A percentile compares a stretch with the other conserved stretches of the same genome.
Conservation (phyloP, 208 protist genomes). For the Perkinsela sp. region DNA sequence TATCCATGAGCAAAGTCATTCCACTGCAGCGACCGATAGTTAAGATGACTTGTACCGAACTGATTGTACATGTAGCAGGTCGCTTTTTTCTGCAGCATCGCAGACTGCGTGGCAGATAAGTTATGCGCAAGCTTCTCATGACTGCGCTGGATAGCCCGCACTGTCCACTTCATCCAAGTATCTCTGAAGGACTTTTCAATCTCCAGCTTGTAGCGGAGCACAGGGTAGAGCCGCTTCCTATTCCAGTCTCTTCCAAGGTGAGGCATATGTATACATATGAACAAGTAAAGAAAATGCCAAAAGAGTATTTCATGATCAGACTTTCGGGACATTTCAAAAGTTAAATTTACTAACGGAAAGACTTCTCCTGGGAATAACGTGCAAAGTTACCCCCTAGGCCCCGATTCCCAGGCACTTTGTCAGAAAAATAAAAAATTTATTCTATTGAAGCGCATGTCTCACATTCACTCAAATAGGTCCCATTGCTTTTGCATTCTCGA, state of each 20-base stretch:
- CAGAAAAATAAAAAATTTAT: too few relatives aligned
- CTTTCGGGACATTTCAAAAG: too few relatives aligned
- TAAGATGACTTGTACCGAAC: slow-evolving; percentile 41
- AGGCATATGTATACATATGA: too few relatives aligned
- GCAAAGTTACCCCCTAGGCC: too few relatives aligned
- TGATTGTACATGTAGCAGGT: slow-evolving; percentile 64
- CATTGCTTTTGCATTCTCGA: background rate
- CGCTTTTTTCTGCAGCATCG: slow-evolving; percentile 54
- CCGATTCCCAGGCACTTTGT: too few relatives aligned
- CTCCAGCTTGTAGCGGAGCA: slow-evolving; percentile 47
- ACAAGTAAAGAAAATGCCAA: too few relatives aligned
- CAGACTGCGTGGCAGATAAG: slow-evolving; percentile 18
- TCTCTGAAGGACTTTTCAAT: slow-evolving; percentile 70
- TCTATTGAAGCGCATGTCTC: too few relatives aligned
- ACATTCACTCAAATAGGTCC: background rate
- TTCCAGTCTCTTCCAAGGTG: background rate
- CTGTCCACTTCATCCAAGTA: slow-evolving; percentile 44
- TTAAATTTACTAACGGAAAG: too few relatives aligned
- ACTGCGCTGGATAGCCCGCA: slow-evolving; percentile 24
- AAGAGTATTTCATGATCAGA: too few relatives aligned
- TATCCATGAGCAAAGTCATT: slow-evolving; percentile 46
- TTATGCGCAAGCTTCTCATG: slow-evolving; percentile 49
- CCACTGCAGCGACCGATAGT: slow-evolving; percentile 47
- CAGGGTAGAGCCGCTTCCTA: slow-evolving; percentile 3
- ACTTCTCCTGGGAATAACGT: too few relatives aligned